Conservation (phyloP, 2,329 filamentous ascomycete species). For the Trichoderma atrobrunneum region DNA sequence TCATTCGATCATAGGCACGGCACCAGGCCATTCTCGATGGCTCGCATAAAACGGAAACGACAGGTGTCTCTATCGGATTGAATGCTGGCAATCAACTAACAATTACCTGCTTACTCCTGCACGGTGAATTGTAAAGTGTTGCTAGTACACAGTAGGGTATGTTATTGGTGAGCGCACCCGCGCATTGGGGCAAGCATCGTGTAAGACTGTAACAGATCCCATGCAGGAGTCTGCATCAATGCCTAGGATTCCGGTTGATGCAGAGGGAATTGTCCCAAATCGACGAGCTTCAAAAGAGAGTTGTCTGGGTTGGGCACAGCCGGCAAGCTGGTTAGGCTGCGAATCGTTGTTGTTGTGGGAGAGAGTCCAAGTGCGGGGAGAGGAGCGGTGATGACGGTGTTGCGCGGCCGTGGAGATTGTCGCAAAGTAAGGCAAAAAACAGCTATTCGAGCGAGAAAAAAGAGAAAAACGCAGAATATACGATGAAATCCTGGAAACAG, state of each 20-base stretch:
- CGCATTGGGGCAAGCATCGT: neutral
- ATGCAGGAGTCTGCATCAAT: conserved; percentile 11
- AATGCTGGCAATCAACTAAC: neutral
- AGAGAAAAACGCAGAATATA: neutral
- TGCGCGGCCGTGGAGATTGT: neutral
- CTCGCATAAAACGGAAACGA: neutral
- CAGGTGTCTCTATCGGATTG: neutral
- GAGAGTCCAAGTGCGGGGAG: conserved; percentile 13
- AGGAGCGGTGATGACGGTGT: conserved; percentile 1
- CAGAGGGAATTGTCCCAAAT: neutral
- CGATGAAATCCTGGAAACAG: neutral
- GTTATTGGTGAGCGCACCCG: neutral
- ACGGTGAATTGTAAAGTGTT: neutral
- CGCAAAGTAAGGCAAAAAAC: neutral
- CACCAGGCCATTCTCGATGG: neutral
- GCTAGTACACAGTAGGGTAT: neutral
- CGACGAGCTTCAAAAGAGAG: neutral
- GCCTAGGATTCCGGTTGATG: neutral
- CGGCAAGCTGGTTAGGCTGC: conserved; percentile 5
- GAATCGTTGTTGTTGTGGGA: neutral
- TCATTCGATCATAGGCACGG: neutral
- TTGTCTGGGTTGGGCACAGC: conserved; percentile 11
- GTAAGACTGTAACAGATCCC: neutral
- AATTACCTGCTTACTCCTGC: conserved; percentile 5
- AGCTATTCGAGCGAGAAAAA: neutral